These are phyloP conservation scores for Arabidopsis arenosa DNA, from an alignment of 345 rosid genomes.

Conservation along the genomic window DNA sequence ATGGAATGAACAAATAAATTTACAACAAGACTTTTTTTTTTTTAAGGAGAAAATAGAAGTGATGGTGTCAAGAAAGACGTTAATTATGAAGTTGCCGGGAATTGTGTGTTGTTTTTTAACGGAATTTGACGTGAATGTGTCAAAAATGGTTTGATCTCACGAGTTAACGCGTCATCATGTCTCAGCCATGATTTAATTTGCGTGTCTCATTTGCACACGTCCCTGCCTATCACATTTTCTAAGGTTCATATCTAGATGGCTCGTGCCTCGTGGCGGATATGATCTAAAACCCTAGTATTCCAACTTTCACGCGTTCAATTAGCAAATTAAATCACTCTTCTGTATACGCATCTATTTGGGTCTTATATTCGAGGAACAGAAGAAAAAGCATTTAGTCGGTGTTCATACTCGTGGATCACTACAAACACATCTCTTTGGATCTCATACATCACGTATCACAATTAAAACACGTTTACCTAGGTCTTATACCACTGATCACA, in stretches of 20 bases:
- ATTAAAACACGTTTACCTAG: too few relatives aligned
- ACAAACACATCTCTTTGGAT: not conserved
- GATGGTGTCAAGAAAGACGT: not conserved
- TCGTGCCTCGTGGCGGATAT: not conserved
- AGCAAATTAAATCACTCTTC: not conserved
- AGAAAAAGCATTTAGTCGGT: not conserved
- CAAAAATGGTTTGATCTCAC: not conserved
- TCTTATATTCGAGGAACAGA: not conserved
- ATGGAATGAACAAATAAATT: not conserved
- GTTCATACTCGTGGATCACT: not conserved
- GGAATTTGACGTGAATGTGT: not conserved
- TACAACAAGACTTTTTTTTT: not conserved
- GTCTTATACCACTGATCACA: too few relatives aligned
- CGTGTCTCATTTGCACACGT: not conserved
- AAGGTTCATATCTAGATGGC: not conserved
- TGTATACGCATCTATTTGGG: not conserved
- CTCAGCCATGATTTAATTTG: not conserved
- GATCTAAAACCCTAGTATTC: not conserved
- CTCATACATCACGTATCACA: too few relatives aligned
- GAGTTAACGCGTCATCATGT: conserved; percentile 7
- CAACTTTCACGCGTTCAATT: not conserved
- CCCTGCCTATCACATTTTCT: not conserved
- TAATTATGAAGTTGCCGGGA: not conserved
- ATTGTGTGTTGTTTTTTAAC: not conserved
- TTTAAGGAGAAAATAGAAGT: not conserved